Evolutionary conservation across 164 flowering plant species (phyloP).

Genomic region (Santalum album): DNA sequence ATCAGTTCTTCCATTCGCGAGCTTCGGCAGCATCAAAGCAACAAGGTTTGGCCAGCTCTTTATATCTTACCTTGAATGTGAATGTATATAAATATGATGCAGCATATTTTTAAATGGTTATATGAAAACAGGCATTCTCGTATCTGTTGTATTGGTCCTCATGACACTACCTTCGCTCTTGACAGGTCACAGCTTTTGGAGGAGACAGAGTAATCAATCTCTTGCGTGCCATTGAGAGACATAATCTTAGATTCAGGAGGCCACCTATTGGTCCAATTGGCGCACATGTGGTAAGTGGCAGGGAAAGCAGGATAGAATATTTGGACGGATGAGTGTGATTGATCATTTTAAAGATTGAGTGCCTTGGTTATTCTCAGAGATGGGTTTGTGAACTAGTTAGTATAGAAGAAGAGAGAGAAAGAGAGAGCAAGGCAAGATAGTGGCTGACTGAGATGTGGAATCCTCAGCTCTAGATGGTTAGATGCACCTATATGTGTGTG

Average conservation of each 20-base stretch:
- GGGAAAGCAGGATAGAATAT: background rate
- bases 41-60: slow-evolving; percentile 47
- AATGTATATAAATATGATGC: background rate
- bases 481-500: too few species aligned
- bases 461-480: too few species aligned
- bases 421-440: too few species aligned
- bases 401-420: too few species aligned
- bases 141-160: background rate
- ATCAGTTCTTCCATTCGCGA: slow-evolving; percentile 29
- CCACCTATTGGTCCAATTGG: slow-evolving; percentile 99
- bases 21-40: slow-evolving; percentile 40
- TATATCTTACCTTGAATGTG: background rate
- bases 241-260: slow-evolving; percentile 39
- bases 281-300: slow-evolving; percentile 60
- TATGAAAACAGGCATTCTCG: slow-evolving; percentile 1
- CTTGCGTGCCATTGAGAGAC: slow-evolving; percentile 59
- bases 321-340: background rate
- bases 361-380: background rate
- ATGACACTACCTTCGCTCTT: slow-evolving; percentile 2
- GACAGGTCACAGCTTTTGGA: slow-evolving; percentile 92
- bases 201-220: slow-evolving; percentile 69
- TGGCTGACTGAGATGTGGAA: too few species aligned
- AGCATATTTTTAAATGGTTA: background rate
- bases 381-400: too few species aligned
- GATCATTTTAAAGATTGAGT: background rate